Percentiles rank a stretch among this genome's conserved stretches.
Conservation (phyloP, 2,329 filamentous ascomycete species). For the Ophiostoma quercus region DNA sequence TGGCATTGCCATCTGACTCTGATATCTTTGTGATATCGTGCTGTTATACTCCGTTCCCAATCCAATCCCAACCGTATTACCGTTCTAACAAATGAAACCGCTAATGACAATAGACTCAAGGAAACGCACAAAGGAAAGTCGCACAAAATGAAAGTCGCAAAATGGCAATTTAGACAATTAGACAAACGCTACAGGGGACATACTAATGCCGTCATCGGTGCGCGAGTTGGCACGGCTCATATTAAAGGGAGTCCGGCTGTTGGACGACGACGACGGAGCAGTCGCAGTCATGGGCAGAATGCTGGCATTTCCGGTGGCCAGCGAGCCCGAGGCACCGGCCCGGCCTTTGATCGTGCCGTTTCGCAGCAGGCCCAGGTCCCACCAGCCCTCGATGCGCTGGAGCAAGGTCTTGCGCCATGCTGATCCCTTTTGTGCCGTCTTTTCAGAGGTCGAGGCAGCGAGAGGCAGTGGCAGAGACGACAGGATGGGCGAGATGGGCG, state of each 20-base stretch:
- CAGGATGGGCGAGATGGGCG: slow-evolving; percentile 19
- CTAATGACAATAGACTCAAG: not conserved
- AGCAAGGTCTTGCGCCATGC: slow-evolving; percentile 45
- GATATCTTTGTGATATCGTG: not conserved
- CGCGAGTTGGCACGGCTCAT: not conserved
- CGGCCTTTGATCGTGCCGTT: slow-evolving; percentile 37
- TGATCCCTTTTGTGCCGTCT: not conserved
- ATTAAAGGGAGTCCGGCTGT: not conserved
- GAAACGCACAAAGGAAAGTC: not conserved
- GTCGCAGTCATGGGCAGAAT: not conserved
- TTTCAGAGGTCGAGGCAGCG: not conserved
- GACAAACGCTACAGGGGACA: slow-evolving; percentile 17
- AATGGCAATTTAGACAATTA: slow-evolving; percentile 17
- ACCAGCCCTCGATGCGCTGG: slow-evolving; percentile 49
- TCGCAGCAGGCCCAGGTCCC: slow-evolving; percentile 46
- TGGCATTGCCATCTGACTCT: not conserved
- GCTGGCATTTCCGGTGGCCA: not conserved
- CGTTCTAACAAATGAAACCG: not conserved
- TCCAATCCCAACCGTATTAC: not conserved
- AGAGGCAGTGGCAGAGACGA: slow-evolving; percentile 16
- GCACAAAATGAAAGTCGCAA: not conserved
- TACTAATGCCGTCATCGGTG: not conserved
- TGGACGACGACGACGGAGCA: not conserved
- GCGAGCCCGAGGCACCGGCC: not conserved
- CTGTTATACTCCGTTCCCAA: not conserved